Percentiles rank a stretch among this genome's conserved stretches.
Conservation (phyloP, 2,329 filamentous ascomycete species). For the Escovopsis sp. region DNA sequence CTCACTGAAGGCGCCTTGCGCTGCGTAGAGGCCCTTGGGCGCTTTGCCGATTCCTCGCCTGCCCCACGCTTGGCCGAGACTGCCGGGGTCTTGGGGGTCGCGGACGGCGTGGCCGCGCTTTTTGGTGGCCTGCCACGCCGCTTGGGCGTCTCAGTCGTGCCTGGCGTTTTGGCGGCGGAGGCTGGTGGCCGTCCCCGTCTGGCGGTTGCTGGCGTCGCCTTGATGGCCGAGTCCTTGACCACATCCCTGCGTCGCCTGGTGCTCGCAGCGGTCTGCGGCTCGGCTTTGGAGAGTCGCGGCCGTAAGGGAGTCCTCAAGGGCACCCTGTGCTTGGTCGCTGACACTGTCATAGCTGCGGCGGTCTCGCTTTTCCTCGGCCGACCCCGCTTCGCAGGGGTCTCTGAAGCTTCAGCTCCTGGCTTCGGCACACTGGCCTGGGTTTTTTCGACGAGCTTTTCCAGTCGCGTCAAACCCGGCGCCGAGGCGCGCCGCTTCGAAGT, state of each 20-base stretch:
- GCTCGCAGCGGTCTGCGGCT: background rate
- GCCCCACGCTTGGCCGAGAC: background rate
- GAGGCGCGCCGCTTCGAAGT: background rate
- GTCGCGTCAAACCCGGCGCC: background rate
- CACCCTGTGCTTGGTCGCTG: background rate
- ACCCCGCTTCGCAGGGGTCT: background rate
- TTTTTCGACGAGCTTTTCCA: background rate
- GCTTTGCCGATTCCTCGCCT: background rate
- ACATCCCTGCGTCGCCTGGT: background rate
- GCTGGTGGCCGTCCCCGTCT: background rate
- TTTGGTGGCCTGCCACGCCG: constrained; percentile 4
- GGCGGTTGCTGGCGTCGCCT: background rate
- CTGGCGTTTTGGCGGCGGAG: background rate
- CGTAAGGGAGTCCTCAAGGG: background rate
- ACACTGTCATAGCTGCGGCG: background rate
- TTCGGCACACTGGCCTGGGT: background rate
- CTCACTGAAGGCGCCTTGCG: background rate
- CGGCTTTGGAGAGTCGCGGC: background rate
- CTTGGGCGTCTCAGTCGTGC: background rate
- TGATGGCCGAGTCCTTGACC: background rate
- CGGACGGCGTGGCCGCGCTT: background rate
- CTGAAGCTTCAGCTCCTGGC: background rate
- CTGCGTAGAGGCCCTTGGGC: background rate
- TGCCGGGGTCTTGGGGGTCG: background rate
- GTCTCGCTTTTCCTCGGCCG: background rate